These are phyloP conservation scores for Monosporascus sp. DNA, from an alignment of 2,329 filamentous ascomycete genomes.

Conservation along the genomic window DNA sequence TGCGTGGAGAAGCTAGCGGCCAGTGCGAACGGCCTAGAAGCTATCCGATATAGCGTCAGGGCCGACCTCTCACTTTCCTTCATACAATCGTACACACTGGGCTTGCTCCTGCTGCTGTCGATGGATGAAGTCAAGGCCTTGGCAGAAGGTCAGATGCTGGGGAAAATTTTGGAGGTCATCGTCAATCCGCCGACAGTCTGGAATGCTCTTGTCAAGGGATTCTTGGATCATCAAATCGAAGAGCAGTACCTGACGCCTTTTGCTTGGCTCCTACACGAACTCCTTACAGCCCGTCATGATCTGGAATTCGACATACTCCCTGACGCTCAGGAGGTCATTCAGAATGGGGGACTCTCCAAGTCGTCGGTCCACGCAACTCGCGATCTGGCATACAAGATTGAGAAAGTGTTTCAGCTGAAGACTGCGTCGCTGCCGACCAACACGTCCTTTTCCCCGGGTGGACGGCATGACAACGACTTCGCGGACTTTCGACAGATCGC, in stretches of 20 bases:
- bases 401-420: slow-evolving; percentile 31
- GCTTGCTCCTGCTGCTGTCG: slow-evolving; percentile 34
- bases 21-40: slow-evolving; percentile 18
- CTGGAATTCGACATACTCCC: slow-evolving; percentile 15
- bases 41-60: slow-evolving; percentile 18
- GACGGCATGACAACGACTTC: slow-evolving; percentile 70
- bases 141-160: slow-evolving; percentile 44
- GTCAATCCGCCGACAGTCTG: slow-evolving; percentile 51
- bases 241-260: slow-evolving; percentile 31
- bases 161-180: slow-evolving; percentile 39
- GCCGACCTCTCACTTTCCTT: slow-evolving; percentile 23
- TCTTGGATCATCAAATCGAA: slow-evolving; percentile 24
- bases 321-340: slow-evolving; percentile 13
- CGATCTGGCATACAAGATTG: slow-evolving; percentile 30
- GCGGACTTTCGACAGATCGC: slow-evolving; percentile 53
- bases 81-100: slow-evolving; percentile 24
- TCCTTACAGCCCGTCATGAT: slow-evolving; percentile 30
- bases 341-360: slow-evolving; percentile 10
- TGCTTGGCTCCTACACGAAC: slow-evolving; percentile 44
- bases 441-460: slow-evolving; percentile 42
- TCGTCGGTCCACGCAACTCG: slow-evolving; percentile 19
- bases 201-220: slow-evolving; percentile 37
- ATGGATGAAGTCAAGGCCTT: slow-evolving; percentile 42
- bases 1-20: slow-evolving; percentile 25
- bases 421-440: slow-evolving; percentile 7